Evolutionary conservation across 2,329 filamentous ascomycete species (phyloP).

Genomic region (Verruconis gallopava): DNA sequence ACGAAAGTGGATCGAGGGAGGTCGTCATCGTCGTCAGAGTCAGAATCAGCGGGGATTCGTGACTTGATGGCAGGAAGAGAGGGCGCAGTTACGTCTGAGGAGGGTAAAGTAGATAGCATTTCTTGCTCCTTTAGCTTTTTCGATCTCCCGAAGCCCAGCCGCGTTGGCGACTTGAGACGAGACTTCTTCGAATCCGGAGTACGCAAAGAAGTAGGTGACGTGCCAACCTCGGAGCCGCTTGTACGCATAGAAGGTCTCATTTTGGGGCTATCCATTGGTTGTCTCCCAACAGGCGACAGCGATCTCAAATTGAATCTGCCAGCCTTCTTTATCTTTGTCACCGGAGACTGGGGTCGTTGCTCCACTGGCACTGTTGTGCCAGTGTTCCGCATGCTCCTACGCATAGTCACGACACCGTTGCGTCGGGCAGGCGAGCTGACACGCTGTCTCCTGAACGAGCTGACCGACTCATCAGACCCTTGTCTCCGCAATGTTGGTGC

Average conservation of each 20-base stretch:
- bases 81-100: slow-evolving; percentile 23
- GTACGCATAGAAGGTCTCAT: too few species aligned
- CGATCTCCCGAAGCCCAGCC: slow-evolving; percentile 54
- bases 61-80: slow-evolving; percentile 3
- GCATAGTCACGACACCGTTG: slow-evolving; percentile 47
- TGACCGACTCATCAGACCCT: slow-evolving; percentile 39
- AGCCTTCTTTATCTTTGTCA: slow-evolving; percentile 7
- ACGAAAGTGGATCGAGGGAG: slow-evolving; percentile 24
- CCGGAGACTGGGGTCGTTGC: not conserved
- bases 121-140: slow-evolving; percentile 30
- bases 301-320: not conserved
- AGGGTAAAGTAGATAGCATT: slow-evolving; percentile 20
- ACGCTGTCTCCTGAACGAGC: slow-evolving; percentile 63
- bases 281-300: slow-evolving; percentile 8
- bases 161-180: slow-evolving; percentile 34
- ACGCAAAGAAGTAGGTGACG: too few species aligned
- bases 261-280: too few species aligned
- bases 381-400: slow-evolving; percentile 57
- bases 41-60: slow-evolving; percentile 58
- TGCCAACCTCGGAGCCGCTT: too few species aligned
- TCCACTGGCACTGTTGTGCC: not conserved
- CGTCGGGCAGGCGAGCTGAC: slow-evolving; percentile 25
- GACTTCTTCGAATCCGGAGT: too few species aligned
- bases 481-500: slow-evolving; percentile 21
- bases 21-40: slow-evolving; percentile 51